Evolutionary conservation across 2,329 filamentous ascomycete genomes (phyloP).

Genomic region (Bipolaris bicolor): DNA sequence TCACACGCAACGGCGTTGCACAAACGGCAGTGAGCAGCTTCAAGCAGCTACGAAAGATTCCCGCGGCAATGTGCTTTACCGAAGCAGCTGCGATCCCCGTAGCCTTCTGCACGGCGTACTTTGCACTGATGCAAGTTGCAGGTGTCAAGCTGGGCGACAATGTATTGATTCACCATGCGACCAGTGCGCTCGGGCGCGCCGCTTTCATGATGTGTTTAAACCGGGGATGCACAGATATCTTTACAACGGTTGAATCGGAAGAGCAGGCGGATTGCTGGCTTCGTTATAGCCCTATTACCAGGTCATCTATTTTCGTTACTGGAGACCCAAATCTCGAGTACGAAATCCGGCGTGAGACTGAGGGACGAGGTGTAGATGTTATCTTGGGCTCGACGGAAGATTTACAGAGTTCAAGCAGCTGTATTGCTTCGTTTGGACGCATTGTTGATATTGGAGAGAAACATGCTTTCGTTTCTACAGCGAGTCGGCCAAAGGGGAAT

Average conservation of each 20-base stretch:
- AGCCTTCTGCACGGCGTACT: conserved; percentile 11
- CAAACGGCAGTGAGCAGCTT: conserved; percentile 8
- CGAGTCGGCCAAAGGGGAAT: conserved; percentile 7
- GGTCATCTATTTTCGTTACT: conserved; percentile 32
- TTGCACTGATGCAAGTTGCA: neutral
- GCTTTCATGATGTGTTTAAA: neutral
- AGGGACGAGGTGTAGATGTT: conserved; percentile 41
- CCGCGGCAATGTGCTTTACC: conserved; percentile 5
- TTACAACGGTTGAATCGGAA: conserved; percentile 20
- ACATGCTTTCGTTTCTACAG: conserved; percentile 7
- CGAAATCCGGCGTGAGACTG: conserved; percentile 19
- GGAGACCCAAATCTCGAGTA: conserved; percentile 3
- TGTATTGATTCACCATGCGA: conserved; percentile 8
- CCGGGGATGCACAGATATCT: neutral
- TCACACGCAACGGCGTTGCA: conserved; percentile 14
- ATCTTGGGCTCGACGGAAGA: conserved; percentile 40
- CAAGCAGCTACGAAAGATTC: conserved; percentile 19
- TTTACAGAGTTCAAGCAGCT: conserved; percentile 28
- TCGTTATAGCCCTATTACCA: conserved; percentile 17
- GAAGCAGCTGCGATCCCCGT: conserved; percentile 22
- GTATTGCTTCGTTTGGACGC: conserved; percentile 39
- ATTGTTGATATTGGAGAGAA: conserved; percentile 33
- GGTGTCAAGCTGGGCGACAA: neutral
- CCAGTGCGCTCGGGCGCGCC: conserved; percentile 6
- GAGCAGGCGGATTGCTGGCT: conserved; percentile 17